Conservation (phyloP, 371 early-diverging fungal species). For the Haplosporangium sp. region DNA sequence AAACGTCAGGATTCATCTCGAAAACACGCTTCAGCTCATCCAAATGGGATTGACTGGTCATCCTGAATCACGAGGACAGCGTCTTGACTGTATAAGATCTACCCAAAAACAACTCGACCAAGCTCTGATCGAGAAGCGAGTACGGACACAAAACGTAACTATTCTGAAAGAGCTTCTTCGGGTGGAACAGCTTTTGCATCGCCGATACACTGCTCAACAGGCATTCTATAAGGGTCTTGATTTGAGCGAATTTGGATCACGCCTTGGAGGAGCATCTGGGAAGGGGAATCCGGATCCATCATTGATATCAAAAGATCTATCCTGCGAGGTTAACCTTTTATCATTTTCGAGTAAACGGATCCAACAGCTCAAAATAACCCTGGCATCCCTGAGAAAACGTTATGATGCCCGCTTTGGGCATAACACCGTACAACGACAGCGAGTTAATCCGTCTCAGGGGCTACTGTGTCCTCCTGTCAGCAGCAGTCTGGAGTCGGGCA, state of each 20-base stretch:
- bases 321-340: too few species aligned
- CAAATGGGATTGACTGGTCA: conserved; percentile 22
- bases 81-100: not conserved
- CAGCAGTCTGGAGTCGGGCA: not conserved
- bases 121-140: not conserved
- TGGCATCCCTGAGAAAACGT: too few species aligned
- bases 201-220: not conserved
- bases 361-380: too few species aligned
- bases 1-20: conserved; percentile 7
- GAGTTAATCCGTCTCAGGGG: too few species aligned
- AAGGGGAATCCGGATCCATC: not conserved
- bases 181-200: not conserved
- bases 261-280: not conserved
- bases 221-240: not conserved
- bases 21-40: conserved; percentile 20
- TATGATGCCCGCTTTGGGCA: too few species aligned
- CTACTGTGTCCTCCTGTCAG: too few species aligned
- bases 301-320: not conserved
- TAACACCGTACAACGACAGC: too few species aligned
- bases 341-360: too few species aligned
- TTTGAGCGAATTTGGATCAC: not conserved
- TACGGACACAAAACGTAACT: not conserved
- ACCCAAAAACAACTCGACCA: not conserved
- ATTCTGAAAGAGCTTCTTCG: not conserved
- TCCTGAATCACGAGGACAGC: not conserved